Base-by-base conservation (phyloP, 352 stramenopile genomes). In the Globisporangium viniferum region DNA sequence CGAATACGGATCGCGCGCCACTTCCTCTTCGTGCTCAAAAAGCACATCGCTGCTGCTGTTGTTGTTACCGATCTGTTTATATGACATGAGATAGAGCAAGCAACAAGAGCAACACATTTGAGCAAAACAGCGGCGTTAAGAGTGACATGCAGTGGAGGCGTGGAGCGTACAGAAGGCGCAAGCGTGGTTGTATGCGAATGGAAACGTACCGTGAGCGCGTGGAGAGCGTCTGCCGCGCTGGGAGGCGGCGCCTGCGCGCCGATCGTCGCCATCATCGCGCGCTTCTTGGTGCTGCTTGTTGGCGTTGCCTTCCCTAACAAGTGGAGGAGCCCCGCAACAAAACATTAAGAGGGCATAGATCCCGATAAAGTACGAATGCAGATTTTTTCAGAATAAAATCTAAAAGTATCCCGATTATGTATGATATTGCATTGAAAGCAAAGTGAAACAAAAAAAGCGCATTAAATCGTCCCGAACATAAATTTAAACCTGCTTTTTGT, bases 1-100 rank as follows among this genome's bases (percentile, higher is more conserved):
- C 22, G 79, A 80, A 76, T 90, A 97, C 57, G 93, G 92, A 66
- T 97, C 86, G 48, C 86, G 80, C 20, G 74, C 55, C 22, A 96
- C 80, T 68, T 93, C 88, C n/a, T 96, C 88, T 80, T 98, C 93
- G 60, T 89, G 77, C 51, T 93, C 86, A 56, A 84, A 57, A 33
- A 69, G 55, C 35, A 51, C 46, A 2, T 35, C 54, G 18, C 18
- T 44, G 58, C 48, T 53, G 55, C 27, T 53, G 22, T 35, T 46
- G 54, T 18, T 27, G 22, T 24, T 24, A 24, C 55, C 59, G 39
- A 41, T 46, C 60, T 55, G 6, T 2, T 31, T 24, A 24, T 24
- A 24, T 24, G 24, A 57, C 2, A 55, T 12, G 33, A 48, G 20
- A 55, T 33, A 22, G 3, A 36, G 31, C 33, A 41, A 44, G 29